These are phyloP conservation scores for Pholiota adiposa DNA, from an alignment of 1,284 basidiomycete species.

Conservation along the genomic window DNA sequence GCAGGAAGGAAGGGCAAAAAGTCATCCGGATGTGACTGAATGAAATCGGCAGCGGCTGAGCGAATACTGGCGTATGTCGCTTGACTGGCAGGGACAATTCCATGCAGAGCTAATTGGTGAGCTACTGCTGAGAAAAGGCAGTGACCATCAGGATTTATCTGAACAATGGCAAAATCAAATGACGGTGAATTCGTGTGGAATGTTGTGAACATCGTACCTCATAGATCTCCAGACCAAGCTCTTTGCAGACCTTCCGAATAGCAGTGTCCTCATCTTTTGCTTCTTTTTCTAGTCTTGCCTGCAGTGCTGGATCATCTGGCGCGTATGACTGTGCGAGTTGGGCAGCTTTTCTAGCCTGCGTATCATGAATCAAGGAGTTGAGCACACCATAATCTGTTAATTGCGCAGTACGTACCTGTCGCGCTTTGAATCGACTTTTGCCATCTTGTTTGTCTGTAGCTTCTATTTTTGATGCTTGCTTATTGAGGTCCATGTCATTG, in stretches of 20 bases:
- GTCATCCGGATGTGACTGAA: conserved; percentile 84
- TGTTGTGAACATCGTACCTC: conserved; percentile 53
- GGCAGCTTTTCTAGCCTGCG: conserved; percentile 74
- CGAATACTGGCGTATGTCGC: conserved; percentile 69
- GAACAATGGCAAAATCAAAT: conserved; percentile 10
- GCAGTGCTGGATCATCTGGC: conserved; percentile 62
- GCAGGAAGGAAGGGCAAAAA: conserved; percentile 95
- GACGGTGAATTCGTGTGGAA: not conserved
- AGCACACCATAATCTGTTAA: not conserved
- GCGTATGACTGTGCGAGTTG: conserved; percentile 64
- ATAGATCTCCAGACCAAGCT: conserved; percentile 68
- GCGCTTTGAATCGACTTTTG: conserved; percentile 76
- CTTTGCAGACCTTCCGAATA: conserved; percentile 71
- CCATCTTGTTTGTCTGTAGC: conserved; percentile 61
- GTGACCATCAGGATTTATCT: conserved; percentile 95
- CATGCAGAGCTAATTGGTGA: conserved; percentile 79
- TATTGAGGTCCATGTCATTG: conserved; percentile 48
- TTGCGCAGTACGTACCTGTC: conserved; percentile 60
- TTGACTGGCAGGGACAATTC: conserved; percentile 57
- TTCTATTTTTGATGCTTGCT: conserved; percentile 43
- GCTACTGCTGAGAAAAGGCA: conserved; percentile 94
- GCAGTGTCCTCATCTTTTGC: conserved; percentile 74
- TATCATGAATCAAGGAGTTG: conserved; percentile 3
- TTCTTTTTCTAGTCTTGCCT: conserved; percentile 71
- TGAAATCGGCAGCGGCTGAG: conserved; percentile 79